Evolutionary conservation across 164 flowering plant species (phyloP).

Genomic region (Vitis vinifera): ASM3070453v1 NC_081819.1:16564501-16565000

Average conservation of each 20-base stretch:
- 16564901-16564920: constrained; percentile 95
- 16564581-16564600: too few species aligned
- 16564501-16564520: too few species aligned
- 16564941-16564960: background rate
- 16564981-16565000: constrained; percentile 7
- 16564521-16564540: too few species aligned
- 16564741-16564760: background rate
- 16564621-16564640: too few species aligned
- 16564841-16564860: constrained; percentile 94
- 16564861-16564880: constrained; percentile 85
- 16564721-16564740: background rate
- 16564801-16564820: constrained; percentile 3
- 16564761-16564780: too few species aligned
- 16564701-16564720: background rate
- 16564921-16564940: constrained; percentile 49
- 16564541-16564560: too few species aligned
- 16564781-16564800: background rate
- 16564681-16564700: too few species aligned
- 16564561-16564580: too few species aligned
- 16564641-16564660: too few species aligned
- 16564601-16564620: too few species aligned
- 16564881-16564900: constrained; percentile 90
- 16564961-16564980: background rate
- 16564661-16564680: too few species aligned
- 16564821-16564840: constrained; percentile 75